Evolutionary conservation across 352 stramenopile genomes (phyloP).

Genomic region (Halophytophthora polymorphica): DNA sequence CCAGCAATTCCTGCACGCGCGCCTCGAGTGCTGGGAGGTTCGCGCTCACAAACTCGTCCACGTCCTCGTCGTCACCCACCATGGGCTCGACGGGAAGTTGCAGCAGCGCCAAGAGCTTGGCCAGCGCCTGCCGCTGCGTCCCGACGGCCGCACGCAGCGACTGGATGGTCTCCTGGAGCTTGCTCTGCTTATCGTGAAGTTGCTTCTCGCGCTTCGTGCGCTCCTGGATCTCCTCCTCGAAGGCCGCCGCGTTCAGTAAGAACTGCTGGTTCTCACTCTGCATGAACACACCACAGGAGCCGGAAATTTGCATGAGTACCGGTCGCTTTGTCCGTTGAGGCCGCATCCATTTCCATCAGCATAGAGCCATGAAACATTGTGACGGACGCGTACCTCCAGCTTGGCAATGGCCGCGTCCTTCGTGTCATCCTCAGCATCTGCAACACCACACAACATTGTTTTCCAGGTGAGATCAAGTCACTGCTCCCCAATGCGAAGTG

Average conservation of each 20-base stretch:
- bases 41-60: constrained; percentile 38
- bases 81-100: constrained; percentile 29
- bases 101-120: constrained; percentile 56
- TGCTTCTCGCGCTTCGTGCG: constrained; percentile 56
- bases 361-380: background rate
- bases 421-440: constrained; percentile 24
- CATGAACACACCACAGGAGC: background rate
- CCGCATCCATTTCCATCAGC: background rate
- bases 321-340: background rate
- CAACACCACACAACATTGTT: constrained; percentile 1
- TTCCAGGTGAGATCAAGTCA: constrained; percentile 5
- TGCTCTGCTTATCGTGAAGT: constrained; percentile 61
- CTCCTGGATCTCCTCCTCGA: constrained; percentile 88
- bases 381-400: constrained; percentile 54
- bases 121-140: constrained; percentile 49
- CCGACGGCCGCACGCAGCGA: constrained; percentile 47
- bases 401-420: constrained; percentile 60
- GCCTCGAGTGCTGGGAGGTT: constrained; percentile 51
- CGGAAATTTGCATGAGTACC: background rate
- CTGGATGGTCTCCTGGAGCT: constrained; percentile 66
- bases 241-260: constrained; percentile 71
- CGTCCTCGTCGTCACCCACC: constrained; percentile 26
- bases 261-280: constrained; percentile 84
- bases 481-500: background rate
- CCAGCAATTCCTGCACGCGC: constrained; percentile 53